Evolutionary conservation across 2,329 filamentous ascomycete genomes (phyloP).

Genomic region (Epichloe sylvatica): DNA sequence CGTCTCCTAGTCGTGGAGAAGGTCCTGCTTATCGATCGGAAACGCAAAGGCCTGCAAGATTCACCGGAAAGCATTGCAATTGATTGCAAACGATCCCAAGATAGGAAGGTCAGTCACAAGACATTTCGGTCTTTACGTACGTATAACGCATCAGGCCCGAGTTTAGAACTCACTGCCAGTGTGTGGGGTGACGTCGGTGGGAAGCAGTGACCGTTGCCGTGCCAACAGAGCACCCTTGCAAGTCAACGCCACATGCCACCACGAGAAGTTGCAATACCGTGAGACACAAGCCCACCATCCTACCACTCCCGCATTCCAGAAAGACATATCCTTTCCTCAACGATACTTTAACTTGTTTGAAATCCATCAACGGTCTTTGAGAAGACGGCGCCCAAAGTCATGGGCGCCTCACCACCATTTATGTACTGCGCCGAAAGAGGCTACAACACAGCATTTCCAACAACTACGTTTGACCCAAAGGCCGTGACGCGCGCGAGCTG

Average conservation of each 20-base stretch:
- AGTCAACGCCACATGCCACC: background rate
- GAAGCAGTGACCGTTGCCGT: slow-evolving; percentile 11
- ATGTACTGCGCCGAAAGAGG: slow-evolving; percentile 49
- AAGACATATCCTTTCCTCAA: background rate
- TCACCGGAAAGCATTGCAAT: background rate
- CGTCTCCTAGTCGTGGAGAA: background rate
- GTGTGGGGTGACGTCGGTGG: background rate
- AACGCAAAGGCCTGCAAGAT: background rate
- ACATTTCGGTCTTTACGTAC: background rate
- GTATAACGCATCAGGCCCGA: too few species aligned
- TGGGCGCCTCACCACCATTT: slow-evolving; percentile 41
- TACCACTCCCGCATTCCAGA: background rate
- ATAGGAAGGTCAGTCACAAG: background rate
- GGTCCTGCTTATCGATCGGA: background rate
- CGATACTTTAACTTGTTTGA: background rate
- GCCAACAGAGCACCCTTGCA: slow-evolving; percentile 10
- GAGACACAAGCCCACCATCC: slow-evolving; percentile 1
- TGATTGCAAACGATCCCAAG: background rate
- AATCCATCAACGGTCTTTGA: background rate
- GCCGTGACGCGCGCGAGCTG: slow-evolving; percentile 70
- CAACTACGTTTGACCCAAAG: slow-evolving; percentile 67
- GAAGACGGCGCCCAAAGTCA: background rate
- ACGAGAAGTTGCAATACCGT: background rate
- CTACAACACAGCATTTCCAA: slow-evolving; percentile 39
- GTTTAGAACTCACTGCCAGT: too few species aligned